phyloP scores from a whole-genome alignment of 345 rosid genomes.

The Camelina neglecta region DNA sequence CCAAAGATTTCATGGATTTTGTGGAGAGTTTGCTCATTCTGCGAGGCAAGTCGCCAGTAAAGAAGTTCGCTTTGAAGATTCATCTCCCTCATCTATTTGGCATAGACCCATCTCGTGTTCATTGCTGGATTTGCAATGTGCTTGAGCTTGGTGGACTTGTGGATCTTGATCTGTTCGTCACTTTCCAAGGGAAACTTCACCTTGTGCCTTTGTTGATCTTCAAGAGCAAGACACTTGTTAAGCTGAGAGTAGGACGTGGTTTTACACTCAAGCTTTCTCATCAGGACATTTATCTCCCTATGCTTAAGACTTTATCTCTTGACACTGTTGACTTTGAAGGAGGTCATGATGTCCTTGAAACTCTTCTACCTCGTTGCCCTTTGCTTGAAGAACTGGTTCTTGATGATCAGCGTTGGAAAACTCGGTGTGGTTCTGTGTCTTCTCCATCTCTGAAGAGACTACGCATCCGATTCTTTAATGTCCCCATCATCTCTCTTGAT shows the following conservation, averaged over 20 bases:
- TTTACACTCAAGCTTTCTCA: background rate
- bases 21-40: background rate
- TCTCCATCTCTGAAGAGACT: slow-evolving; percentile 11
- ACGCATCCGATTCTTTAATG: background rate
- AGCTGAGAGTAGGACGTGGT: background rate
- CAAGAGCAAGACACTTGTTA: slow-evolving; percentile 20
- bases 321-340: background rate
- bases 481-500: background rate
- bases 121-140: slow-evolving; percentile 5
- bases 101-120: background rate
- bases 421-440: background rate
- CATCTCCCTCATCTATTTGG: background rate
- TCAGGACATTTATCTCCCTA: background rate
- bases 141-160: slow-evolving; percentile 16
- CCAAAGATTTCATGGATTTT: background rate
- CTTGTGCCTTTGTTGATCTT: background rate
- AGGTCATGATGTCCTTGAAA: background rate
- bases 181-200: background rate
- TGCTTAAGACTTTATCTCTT: slow-evolving; percentile 3
- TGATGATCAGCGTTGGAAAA: background rate
- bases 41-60: background rate
- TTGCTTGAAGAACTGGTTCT: slow-evolving; percentile 18
- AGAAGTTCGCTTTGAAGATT: slow-evolving; percentile 1
- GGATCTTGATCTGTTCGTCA: slow-evolving; percentile 16
- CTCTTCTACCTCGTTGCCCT: slow-evolving; percentile 14